Percentiles rank a stretch among this genome's conserved stretches.
phyloP scores from a whole-genome alignment of 345 rosid species.

The Kernera saxatilis region DNA sequence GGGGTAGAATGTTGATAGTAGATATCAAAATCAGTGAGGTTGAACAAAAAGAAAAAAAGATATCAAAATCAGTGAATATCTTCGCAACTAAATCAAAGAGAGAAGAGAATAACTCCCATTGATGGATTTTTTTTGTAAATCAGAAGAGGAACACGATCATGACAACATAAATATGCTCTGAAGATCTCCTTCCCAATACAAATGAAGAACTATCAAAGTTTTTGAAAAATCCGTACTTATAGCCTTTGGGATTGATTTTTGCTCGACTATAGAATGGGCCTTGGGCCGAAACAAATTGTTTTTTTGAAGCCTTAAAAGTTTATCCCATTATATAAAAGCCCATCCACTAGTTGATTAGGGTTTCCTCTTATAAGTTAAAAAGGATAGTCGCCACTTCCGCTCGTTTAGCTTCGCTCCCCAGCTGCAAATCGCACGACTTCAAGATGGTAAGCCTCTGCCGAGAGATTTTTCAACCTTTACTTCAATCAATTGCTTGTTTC shows the following conservation, averaged over 20 bases:
- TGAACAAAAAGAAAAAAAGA: too few relatives aligned
- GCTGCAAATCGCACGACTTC: slow-evolving; percentile 25
- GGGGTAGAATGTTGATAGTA: not conserved
- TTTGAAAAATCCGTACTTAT: too few relatives aligned
- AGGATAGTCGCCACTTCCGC: not conserved
- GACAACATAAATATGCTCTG: not conserved
- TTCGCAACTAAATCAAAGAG: not conserved
- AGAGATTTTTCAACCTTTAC: not conserved
- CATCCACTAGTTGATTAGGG: not conserved
- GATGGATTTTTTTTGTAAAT: too few relatives aligned
- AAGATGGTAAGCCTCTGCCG: slow-evolving; percentile 25
- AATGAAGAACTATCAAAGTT: too few relatives aligned
- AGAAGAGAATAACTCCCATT: not conserved
- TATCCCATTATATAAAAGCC: not conserved
- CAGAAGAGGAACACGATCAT: not conserved
- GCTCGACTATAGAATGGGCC: not conserved
- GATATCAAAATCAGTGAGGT: not conserved
- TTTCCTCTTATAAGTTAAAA: not conserved
- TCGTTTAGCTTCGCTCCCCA: slow-evolving; percentile 1
- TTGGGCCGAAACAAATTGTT: not conserved
- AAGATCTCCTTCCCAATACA: not conserved
- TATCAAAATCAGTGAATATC: not conserved
- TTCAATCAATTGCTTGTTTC: not conserved
- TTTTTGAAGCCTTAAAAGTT: not conserved
- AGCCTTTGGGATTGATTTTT: not conserved